Base-by-base conservation (phyloP, 805 yeast species). In the Lachancea mirantina region DNA sequence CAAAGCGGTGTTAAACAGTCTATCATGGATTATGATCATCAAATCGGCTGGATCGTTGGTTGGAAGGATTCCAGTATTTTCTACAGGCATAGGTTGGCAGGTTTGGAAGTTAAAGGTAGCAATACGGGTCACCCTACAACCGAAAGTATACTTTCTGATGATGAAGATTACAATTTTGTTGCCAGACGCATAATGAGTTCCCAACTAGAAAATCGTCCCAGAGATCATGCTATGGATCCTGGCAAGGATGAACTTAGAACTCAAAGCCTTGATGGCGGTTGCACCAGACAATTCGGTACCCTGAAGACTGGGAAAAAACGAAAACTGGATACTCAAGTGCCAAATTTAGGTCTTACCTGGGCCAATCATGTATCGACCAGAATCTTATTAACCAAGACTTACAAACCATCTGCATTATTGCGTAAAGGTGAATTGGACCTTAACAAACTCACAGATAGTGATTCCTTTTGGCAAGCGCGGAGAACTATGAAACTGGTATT, bases 21-120 rank as follows among this genome's bases (percentile, higher is more conserved):
- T 23, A 46, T 51, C n/a, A 48, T 43, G 43, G 66, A 51, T 23
- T 58, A 69, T 30, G 81, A 78, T 35, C 73, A 76, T 47, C 95
- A 85, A 49, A 46, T 76, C 13, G 83, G 88, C 5, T 75, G 80
- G 70, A 60, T 74, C 27, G 68, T 75, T 14, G 95, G 95, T 1
- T 85, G 94, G 94, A 76, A 73, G 40, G 61, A 62, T 36, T 55
- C 58, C 1, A 50, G 59, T 13, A 62, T 67, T 14, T 29, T 44
- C 23, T 44, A 50, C 29, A 46, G 61, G 19, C 64, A 61, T 26
- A 40, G 26, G 13, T 19, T 15, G 26, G 20, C 17, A 6, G 32
- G 23, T 25, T 28, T 15, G 20, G 23, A 13, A 11, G 6, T 28
- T 23, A 35, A 26, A 24, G 20, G 24, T 15, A 17, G 6, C 28